Evolutionary conservation across 2,329 filamentous ascomycete genomes (phyloP), one percentile per base, ranked within the genome.

Genomic region (Alternaria postmessia): DNA sequence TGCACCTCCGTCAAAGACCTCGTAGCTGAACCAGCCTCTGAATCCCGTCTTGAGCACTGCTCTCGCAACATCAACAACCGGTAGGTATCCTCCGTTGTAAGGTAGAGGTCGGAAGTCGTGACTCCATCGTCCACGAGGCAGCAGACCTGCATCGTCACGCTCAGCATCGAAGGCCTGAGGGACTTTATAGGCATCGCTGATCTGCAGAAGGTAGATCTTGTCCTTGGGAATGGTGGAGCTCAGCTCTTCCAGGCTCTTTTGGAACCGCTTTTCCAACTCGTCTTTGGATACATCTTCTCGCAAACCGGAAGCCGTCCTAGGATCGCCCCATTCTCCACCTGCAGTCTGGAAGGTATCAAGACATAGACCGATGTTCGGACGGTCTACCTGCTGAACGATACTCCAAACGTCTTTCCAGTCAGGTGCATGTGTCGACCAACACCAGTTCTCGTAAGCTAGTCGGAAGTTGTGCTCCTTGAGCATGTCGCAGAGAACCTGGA

Each of bases 401-500:
- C 86, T 79, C 89, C 89, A 93, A 0, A 89, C 88, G 49, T 88
- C 83, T 64, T 84, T 85, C 91, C 91, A 94, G 1, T 80, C 83
- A 0, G 88, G 85, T 0, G 90, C 89, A 49, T 88, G 85, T 0
- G 90, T 91, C 20, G 62, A 65, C 62, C 57, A 94, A 77, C 90
- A 92, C 90, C 90, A 93, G 72, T 93, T 93, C 78, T 94, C 91
- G 67, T 93, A 94, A 0, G 90, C 90, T 18, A 94, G 79, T 7
- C 85, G 83, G 72, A 88, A 86, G 0, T 83, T 82, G 47, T 86
- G 83, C 22, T 81, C 73, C 0, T 84, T 84, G 1, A 91, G 81
- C 52, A 90, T 78, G 30, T 71, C 69, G 28, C 67, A 69, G 41
- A 94, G 80, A 57, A 88, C 83, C 1, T 83, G 82, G 0, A 94